phyloP scores from a whole-genome alignment of 169 alveolate genomes.

The Plasmodium inui region DNA sequence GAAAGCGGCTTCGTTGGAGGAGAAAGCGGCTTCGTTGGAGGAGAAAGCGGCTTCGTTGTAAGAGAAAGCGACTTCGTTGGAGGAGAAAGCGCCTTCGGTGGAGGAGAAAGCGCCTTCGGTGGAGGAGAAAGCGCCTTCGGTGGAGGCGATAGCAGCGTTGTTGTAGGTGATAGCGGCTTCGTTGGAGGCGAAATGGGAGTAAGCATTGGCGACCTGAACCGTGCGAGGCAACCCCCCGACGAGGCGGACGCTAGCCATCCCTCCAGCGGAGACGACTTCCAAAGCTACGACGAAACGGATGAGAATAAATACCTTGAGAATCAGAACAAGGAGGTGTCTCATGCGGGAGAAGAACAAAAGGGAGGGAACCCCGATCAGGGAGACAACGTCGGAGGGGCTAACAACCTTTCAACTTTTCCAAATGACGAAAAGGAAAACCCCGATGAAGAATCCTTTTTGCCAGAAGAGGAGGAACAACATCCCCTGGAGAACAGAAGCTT shows the following conservation, averaged over 20 bases:
- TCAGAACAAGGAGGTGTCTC: background rate
- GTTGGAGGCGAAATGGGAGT: background rate
- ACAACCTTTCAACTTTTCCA: background rate
- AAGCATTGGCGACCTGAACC: background rate
- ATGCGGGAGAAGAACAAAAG: background rate
- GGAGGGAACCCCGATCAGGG: background rate
- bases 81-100: too few species aligned
- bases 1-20: too few species aligned
- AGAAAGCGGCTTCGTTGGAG: too few species aligned
- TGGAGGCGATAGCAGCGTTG: too few species aligned
- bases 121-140: too few species aligned
- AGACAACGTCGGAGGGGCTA: background rate
- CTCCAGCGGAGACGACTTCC: constrained; percentile 22
- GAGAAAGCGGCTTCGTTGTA: background rate
- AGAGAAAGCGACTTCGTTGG: background rate
- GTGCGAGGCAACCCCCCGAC: background rate
- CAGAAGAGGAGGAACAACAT: background rate
- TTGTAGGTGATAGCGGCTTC: background rate
- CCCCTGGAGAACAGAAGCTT: background rate
- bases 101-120: too few species aligned
- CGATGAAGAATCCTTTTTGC: background rate
- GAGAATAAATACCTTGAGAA: background rate
- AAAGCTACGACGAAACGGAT: constrained; percentile 47
- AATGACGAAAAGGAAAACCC: background rate
- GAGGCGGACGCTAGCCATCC: background rate